Evolutionary conservation across 768 basidiomycete species (phyloP), one percentile per base, ranked within the genome.

Genomic region (Myochromella boudieri): DNA sequence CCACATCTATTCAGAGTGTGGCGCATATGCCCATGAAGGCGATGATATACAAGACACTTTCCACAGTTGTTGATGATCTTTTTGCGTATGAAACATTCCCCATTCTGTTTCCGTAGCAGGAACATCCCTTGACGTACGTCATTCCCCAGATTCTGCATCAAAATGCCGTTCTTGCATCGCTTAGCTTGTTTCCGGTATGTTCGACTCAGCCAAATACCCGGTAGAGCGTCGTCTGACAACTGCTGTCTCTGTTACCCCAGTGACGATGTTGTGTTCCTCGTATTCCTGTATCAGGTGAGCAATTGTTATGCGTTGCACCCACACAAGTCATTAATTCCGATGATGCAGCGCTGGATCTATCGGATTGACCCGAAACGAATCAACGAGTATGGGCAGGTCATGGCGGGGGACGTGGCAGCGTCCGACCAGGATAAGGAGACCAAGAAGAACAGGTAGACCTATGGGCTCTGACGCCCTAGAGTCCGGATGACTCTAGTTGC

Each of bases 1-100:
- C 15, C 12, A 51, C 26, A 40, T 45, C 12, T 31, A 34, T 34
- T 29, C 69, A 94, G 87, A 92, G 87, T 64, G 94, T 97, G 27
- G 88, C 95, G 36, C 95, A 98, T 64, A 93, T 98, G 87, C 95
- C 95, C 15, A 95, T 97, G 87, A 97, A 95, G 65, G 89, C 95
- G 3, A 93, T 98, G 91, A 85, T 94, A 56, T 95, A 93, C 76
- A 97, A 95, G 71, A 84, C 89, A 1, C 74, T 95, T 48, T 87
- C 91, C 36, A 91, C 86, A 1, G 87, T 91, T 38, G 88, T 95
- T 36, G 95, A 95, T 68, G 93, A 97, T 66, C 81, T 95, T 57
- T 91, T 92, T 63, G 85, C 87, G 88, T 92, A 74, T 58, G 86
- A 59, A 36, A 32, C 55, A 27, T 44, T 42, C 29, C 31, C 46